Evolutionary conservation across 768 basidiomycete genomes (phyloP), one percentile per base, ranked within the genome.

Genomic region (Trametes sanguinea): DNA sequence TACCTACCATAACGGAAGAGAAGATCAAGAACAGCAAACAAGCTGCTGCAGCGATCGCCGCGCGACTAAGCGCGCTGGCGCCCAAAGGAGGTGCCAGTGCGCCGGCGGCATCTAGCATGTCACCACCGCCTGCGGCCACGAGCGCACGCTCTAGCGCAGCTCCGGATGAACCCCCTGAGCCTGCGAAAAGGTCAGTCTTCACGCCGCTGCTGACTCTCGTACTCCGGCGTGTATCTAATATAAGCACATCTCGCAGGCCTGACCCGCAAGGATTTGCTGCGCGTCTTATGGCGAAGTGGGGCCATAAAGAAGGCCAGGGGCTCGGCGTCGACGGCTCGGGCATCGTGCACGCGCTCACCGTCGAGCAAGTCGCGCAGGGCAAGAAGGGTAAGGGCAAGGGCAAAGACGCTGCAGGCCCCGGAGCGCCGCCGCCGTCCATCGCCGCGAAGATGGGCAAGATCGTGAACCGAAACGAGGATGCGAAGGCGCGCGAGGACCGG

Each of bases 261-360:
- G 86, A 91, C 64, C 85, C 86, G 0, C 87, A 86, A 57, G 83
- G 83, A 11, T 94, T 95, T 67, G 93, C 93, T 35, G 87, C 88
- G 11, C 87, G 91, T 37, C 72, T 96, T 67, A 96, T 97, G 94
- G 92, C 91, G 2, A 97, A 95, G 76, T 95, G 91, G 92, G 95
- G 95, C 0, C 94, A 97, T 72, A 90, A 92, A 72, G 92, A 93
- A 72, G 96, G 96, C 1, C 88, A 94, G 75, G 95, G 95, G 9
- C 81, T 98, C 1, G 96, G 96, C 37, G 88, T 83, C 0, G 86
- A 91, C 61, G 91, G 87, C 7, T 81, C 83, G 2, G 95, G 95
- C 1, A 95, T 98, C 47, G 85, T 95, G 46, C 90, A 95, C 60
- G 94, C 95, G 5, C 82, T 98, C 4, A 83, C 87, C 0, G 90